Base-by-base conservation (phyloP, 176 grass and related monocot genomes). In the Tuctoria greenei region DNA sequence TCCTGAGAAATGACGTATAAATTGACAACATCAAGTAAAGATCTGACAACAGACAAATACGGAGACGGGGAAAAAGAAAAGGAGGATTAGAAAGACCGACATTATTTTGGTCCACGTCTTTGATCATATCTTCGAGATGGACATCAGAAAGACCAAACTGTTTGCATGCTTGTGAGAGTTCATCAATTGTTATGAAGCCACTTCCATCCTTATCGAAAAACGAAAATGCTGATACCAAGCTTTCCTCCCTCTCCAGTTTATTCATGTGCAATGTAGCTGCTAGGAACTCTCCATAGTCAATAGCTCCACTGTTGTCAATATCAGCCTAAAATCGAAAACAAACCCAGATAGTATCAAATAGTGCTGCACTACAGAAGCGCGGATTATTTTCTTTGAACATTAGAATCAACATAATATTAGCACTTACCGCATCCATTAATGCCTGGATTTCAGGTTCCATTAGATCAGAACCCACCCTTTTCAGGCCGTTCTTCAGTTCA, bases 51-150 rank as follows among this genome's bases (percentile, higher is more conserved):
- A 10, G 25, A 64, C 11, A 65, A 66, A 21, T 66, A 65, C 14
- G 2, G 38, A 78, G 14, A 45, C 35, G 0, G 26, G n/a, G 58
- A 28, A 67, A 21, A 60, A 31, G 31, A 61, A 21, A 41, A 44
- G 39, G 60, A 66, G 23, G 28, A 10, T 67, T 56, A 81, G 60
- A 52, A 63, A 86, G 25, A 82, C 83, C 72, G 56, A 97, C 94
- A 72, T 97, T 97, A 38, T 97, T 89, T 79, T 93, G 88, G 76
- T 93, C 91, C 40, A 89, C 75, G 63, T 97, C 94, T 80, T 89
- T 97, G 47, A 97, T 93, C 91, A 93, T 97, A 62, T 97, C 94
- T 68, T 97, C 91, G 12, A 97, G 81, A 68, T 97, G 91, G 74
- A 87, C 81, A 76, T 97, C 94, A 79, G 82, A 78, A 37, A 93